Percentiles rank a stretch among this genome's conserved stretches.
Conservation (phyloP, 805 yeast genomes). For the Jamesozyma jinghongensis region DNA sequence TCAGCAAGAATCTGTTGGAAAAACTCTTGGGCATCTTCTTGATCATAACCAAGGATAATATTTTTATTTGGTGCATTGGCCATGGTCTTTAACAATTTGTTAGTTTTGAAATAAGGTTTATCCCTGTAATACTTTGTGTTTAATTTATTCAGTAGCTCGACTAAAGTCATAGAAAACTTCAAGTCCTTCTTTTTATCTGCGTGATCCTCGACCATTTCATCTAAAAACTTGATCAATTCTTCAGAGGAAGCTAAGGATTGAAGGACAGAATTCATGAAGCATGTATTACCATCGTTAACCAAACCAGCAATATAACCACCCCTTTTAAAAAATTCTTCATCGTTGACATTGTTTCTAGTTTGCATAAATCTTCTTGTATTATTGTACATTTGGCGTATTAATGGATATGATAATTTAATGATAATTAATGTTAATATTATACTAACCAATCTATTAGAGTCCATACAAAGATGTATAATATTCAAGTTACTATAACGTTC, state of each 20-base stretch:
- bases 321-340: slow-evolving; percentile 32
- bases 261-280: slow-evolving; percentile 87
- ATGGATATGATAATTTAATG: slow-evolving; percentile 1
- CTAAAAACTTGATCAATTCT: slow-evolving; percentile 48
- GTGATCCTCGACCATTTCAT: slow-evolving; percentile 31
- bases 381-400: slow-evolving; percentile 1
- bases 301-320: slow-evolving; percentile 83
- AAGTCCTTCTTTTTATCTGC: slow-evolving; percentile 15
- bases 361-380: not conserved
- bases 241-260: slow-evolving; percentile 74
- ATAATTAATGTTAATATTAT: slow-evolving; percentile 1
- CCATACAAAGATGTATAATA: slow-evolving; percentile 1
- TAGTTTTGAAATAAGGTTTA: slow-evolving; percentile 53
- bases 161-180: slow-evolving; percentile 46
- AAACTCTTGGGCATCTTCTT: slow-evolving; percentile 95
- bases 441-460: not conserved
- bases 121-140: slow-evolving; percentile 46
- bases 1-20: slow-evolving; percentile 70
- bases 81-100: slow-evolving; percentile 53
- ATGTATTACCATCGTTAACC: slow-evolving; percentile 84
- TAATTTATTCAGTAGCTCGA: slow-evolving; percentile 43
- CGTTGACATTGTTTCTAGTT: not conserved
- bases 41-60: slow-evolving; percentile 75
- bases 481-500: too few species aligned
- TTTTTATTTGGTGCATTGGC: slow-evolving; percentile 70